Evolutionary conservation across 305 asterid species (phyloP).

Genomic region (Fraxinus nigra): DNA sequence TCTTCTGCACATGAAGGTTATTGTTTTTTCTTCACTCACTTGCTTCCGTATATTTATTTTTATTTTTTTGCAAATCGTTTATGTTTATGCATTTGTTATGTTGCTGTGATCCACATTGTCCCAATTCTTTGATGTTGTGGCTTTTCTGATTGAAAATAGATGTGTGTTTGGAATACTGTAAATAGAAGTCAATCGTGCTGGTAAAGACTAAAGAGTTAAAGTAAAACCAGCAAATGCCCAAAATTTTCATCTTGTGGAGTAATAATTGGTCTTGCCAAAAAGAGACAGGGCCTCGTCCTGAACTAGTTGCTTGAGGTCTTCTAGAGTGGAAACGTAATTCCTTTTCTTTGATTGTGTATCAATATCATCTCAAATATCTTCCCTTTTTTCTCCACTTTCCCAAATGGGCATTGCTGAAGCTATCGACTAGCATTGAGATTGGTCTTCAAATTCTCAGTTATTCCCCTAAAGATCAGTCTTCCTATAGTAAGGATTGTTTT

Average conservation of each 20-base stretch:
- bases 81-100: neutral
- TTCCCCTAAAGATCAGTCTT: neutral
- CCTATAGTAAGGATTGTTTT: neutral
- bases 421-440: neutral
- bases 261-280: constrained; percentile 40
- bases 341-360: neutral
- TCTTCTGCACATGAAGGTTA: neutral
- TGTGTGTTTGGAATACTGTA: neutral
- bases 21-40: neutral
- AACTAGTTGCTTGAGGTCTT: neutral
- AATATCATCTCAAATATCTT: neutral
- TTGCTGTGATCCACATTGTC: neutral
- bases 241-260: constrained; percentile 25
- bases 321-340: neutral
- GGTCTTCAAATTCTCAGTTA: neutral
- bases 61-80: neutral
- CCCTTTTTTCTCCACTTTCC: neutral
- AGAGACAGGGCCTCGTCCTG: neutral
- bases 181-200: neutral
- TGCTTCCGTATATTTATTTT: neutral
- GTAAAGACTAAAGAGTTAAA: neutral
- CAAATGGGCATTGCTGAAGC: neutral
- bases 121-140: neutral
- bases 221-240: neutral
- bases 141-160: neutral